These are phyloP conservation scores for Kockovaella imperatae DNA, from an alignment of 768 basidiomycete genomes.

Conservation along the genomic window DNA sequence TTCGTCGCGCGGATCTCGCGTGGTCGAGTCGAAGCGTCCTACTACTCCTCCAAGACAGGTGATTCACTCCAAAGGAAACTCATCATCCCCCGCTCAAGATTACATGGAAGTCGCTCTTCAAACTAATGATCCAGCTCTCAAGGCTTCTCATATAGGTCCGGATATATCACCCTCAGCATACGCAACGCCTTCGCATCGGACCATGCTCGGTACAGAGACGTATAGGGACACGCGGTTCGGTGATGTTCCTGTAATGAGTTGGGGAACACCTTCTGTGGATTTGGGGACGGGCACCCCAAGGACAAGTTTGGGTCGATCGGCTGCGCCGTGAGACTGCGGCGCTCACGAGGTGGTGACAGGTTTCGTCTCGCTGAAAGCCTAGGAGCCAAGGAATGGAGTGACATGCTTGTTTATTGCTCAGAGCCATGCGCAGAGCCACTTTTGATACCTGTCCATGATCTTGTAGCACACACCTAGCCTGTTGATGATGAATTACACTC, in stretches of 20 bases:
- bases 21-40: background rate
- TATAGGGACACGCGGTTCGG: conserved; percentile 37
- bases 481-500: too few species aligned
- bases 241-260: conserved; percentile 24
- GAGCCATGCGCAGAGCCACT: too few species aligned
- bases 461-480: too few species aligned
- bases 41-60: background rate
- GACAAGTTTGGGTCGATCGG: too few species aligned
- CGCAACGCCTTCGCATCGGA: conserved; percentile 30
- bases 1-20: background rate
- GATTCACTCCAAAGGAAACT: background rate
- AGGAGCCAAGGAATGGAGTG: too few species aligned
- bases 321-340: too few species aligned
- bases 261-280: conserved; percentile 13
- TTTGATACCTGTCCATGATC: too few species aligned
- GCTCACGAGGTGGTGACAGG: too few species aligned
- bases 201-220: conserved; percentile 31
- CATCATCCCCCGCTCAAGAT: conserved; percentile 6
- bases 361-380: too few species aligned
- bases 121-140: too few species aligned
- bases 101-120: conserved; percentile 33
- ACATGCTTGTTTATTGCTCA: too few species aligned
- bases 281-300: conserved; percentile 4
- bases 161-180: background rate
- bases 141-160: too few species aligned